Conservation (phyloP, 164 flowering plant genomes). For the Dillenia suffruticosa region DNA sequence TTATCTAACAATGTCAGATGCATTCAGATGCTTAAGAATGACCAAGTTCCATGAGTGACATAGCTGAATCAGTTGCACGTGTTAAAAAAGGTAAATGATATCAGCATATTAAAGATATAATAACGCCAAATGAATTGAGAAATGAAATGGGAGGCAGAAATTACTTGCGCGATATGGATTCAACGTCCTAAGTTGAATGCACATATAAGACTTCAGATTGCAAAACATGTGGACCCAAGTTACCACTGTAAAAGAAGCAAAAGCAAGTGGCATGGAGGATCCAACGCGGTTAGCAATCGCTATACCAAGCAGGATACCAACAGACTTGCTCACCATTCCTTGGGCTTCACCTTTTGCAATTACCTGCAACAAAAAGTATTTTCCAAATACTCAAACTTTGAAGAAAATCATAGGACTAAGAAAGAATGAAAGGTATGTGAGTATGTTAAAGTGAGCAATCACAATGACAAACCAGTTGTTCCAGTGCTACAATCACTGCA, state of each 20-base stretch:
- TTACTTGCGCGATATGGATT: conserved; percentile 99
- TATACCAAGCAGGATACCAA: conserved; percentile 86
- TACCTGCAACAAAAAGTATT: conserved; percentile 46
- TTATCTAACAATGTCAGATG: no score
- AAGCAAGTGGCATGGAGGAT: conserved; percentile 66
- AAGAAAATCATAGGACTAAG: neutral
- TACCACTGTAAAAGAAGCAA: conserved; percentile 67
- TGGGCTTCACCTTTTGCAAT: conserved; percentile 99
- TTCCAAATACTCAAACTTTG: neutral
- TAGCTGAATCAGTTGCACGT: no score
- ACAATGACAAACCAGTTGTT: neutral
- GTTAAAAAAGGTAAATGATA: no score
- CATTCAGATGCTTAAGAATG: no score
- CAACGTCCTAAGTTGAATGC: conserved; percentile 81
- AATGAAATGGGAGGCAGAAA: conserved; percentile 6
- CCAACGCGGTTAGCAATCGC: conserved; percentile 70
- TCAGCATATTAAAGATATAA: neutral
- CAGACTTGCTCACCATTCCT: conserved; percentile 98
- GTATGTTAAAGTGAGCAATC: neutral
- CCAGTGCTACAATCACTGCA: no score
- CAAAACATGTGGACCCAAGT: conserved; percentile 93
- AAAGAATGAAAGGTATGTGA: no score
- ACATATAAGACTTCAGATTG: conserved; percentile 92
- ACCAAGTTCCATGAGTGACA: no score
- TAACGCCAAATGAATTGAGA: neutral